phyloP scores from a whole-genome alignment of 1,139 yeast genomes.

The Suhomyces anneliseae region DNA sequence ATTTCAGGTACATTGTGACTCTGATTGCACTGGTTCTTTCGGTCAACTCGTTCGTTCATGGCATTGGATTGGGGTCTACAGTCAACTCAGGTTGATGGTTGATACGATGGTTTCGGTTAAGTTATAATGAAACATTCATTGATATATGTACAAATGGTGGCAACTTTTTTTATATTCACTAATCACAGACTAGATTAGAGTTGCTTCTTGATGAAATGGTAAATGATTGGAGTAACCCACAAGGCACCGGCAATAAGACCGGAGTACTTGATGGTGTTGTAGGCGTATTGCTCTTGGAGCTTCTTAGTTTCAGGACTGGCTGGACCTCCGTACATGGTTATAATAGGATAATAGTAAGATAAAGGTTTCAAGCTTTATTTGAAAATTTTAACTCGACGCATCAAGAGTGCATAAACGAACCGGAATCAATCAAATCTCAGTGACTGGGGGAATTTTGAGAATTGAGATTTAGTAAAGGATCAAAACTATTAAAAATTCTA shows the following conservation, averaged over 20 bases:
- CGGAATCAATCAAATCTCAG: too few relatives aligned
- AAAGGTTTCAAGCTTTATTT: too few relatives aligned
- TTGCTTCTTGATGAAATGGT: slow-evolving; percentile 62
- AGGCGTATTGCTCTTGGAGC: slow-evolving; percentile 68
- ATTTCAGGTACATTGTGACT: too few relatives aligned
- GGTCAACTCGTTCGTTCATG: too few relatives aligned
- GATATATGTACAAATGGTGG: neutral
- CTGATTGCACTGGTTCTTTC: too few relatives aligned
- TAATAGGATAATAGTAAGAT: neutral
- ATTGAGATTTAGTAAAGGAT: too few relatives aligned
- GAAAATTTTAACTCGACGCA: neutral
- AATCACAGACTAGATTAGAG: slow-evolving; percentile 28
- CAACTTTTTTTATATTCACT: neutral
- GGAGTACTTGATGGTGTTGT: slow-evolving; percentile 65
- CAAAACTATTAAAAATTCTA: too few relatives aligned
- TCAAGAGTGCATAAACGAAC: neutral
- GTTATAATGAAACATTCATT: neutral
- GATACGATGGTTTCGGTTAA: neutral
- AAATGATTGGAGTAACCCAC: slow-evolving; percentile 71
- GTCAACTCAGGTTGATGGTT: neutral
- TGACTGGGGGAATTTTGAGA: too few relatives aligned
- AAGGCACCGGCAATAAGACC: slow-evolving; percentile 72
- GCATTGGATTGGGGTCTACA: neutral
- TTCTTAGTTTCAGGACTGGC: slow-evolving; percentile 78
- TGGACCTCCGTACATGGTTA: slow-evolving; percentile 74